A percentile compares a stretch with the other conserved stretches of the same genome.
Conservation (phyloP, 768 basidiomycete species). For the Russula sp. region DNA sequence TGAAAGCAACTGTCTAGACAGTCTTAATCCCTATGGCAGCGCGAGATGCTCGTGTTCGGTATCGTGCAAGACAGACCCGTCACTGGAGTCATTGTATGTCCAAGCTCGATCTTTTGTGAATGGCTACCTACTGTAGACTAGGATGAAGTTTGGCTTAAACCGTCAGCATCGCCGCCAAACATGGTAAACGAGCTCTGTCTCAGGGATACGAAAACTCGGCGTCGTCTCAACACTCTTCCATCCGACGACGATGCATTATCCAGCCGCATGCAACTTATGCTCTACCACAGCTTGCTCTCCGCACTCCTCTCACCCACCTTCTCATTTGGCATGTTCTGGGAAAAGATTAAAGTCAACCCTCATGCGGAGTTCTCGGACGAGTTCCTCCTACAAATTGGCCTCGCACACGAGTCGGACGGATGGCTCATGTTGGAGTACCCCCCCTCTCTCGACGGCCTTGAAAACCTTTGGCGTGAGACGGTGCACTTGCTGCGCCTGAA, state of each 20-base stretch:
- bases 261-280: slow-evolving; percentile 67
- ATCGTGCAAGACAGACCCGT: slow-evolving; percentile 58
- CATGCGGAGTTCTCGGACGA: slow-evolving; percentile 38
- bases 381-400: slow-evolving; percentile 36
- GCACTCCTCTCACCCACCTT: slow-evolving; percentile 38
- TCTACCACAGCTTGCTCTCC: slow-evolving; percentile 62
- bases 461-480: slow-evolving; percentile 28
- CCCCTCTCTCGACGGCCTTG: slow-evolving; percentile 29
- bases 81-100: slow-evolving; percentile 64
- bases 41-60: slow-evolving; percentile 82
- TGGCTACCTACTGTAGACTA: slow-evolving; percentile 22
- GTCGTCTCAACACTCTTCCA: slow-evolving; percentile 40
- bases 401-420: slow-evolving; percentile 13
- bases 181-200: slow-evolving; percentile 35
- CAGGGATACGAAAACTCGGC: slow-evolving; percentile 68
- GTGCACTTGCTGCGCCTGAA: slow-evolving; percentile 24
- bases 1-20: not conserved
- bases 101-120: not conserved
- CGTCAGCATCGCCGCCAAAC: not conserved
- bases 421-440: slow-evolving; percentile 2
- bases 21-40: slow-evolving; percentile 33
- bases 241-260: slow-evolving; percentile 48
- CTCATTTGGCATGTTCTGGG: slow-evolving; percentile 51
- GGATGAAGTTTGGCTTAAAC: slow-evolving; percentile 44
- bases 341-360: slow-evolving; percentile 37